phyloP scores from a whole-genome alignment of 2,329 filamentous ascomycete species.

The Plenodomus tracheiphilus region DNA sequence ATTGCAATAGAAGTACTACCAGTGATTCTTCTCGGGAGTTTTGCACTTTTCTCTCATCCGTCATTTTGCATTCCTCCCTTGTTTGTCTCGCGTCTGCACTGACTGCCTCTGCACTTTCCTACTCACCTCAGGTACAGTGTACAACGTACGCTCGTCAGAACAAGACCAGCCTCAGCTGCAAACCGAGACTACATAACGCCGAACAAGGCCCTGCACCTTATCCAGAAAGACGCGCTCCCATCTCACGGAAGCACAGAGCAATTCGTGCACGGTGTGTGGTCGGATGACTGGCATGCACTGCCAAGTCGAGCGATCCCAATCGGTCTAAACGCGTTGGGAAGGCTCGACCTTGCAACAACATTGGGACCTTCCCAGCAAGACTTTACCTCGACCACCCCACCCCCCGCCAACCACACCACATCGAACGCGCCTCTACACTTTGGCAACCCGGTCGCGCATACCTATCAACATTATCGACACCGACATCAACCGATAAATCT shows the following conservation, averaged over 20 bases:
- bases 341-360: constrained; percentile 28
- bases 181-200: background rate
- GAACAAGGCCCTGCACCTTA: background rate
- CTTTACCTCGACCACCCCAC: constrained; percentile 40
- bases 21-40: no score
- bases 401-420: constrained; percentile 38
- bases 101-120: no score
- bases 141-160: background rate
- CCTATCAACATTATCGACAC: constrained; percentile 31
- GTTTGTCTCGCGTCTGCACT: background rate
- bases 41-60: background rate
- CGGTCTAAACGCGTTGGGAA: constrained; percentile 29
- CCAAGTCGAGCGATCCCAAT: constrained; percentile 27
- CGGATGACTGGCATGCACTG: constrained; percentile 17
- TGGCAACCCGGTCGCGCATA: constrained; percentile 37
- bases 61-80: background rate
- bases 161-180: background rate
- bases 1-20: background rate
- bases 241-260: constrained; percentile 14
- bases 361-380: constrained; percentile 34
- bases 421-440: constrained; percentile 25
- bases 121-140: background rate
- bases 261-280: constrained; percentile 20
- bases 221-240: constrained; percentile 3
- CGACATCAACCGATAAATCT: constrained; percentile 23